Conservation (phyloP, 805 yeast genomes). For the Teunomyces aglyptinius region DNA sequence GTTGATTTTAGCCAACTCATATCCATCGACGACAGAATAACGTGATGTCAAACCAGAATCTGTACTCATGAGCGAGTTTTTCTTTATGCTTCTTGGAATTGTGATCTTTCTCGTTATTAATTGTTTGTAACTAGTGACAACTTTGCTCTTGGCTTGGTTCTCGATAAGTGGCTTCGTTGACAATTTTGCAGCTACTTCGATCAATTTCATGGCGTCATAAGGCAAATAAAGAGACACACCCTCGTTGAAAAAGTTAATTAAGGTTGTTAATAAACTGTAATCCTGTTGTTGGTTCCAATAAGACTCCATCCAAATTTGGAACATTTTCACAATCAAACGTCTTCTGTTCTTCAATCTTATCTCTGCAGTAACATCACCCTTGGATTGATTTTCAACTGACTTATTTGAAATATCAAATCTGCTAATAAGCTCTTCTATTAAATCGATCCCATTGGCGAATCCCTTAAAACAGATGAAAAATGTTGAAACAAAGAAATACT, state of each 20-base stretch:
- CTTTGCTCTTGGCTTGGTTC: constrained; percentile 19
- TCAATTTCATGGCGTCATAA: constrained; percentile 57
- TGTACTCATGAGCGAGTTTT: constrained; percentile 27
- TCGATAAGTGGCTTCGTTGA: constrained; percentile 55
- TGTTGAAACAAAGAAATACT: constrained; percentile 65
- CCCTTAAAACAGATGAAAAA: constrained; percentile 75
- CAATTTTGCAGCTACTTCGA: constrained; percentile 61
- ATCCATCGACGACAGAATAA: constrained; percentile 55
- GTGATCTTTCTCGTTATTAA: constrained; percentile 53
- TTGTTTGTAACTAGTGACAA: constrained; percentile 32
- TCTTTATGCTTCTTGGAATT: constrained; percentile 33
- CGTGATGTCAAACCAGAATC: constrained; percentile 24
- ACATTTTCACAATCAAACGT: constrained; percentile 62
- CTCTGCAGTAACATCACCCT: constrained; percentile 23
- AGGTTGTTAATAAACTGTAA: constrained; percentile 58
- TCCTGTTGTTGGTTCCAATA: constrained; percentile 76
- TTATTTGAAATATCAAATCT: constrained; percentile 56
- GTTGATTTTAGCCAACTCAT: constrained; percentile 51
- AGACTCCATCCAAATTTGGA: constrained; percentile 85
- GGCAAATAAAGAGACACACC: constrained; percentile 63
- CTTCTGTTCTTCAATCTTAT: constrained; percentile 55
- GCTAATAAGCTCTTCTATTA: constrained; percentile 64
- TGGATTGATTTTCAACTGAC: constrained; percentile 13
- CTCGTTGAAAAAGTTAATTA: constrained; percentile 78
- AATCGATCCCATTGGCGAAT: constrained; percentile 63